Base-by-base conservation (phyloP, 2,329 filamentous ascomycete species). In the Beauveria sp. region DNA sequence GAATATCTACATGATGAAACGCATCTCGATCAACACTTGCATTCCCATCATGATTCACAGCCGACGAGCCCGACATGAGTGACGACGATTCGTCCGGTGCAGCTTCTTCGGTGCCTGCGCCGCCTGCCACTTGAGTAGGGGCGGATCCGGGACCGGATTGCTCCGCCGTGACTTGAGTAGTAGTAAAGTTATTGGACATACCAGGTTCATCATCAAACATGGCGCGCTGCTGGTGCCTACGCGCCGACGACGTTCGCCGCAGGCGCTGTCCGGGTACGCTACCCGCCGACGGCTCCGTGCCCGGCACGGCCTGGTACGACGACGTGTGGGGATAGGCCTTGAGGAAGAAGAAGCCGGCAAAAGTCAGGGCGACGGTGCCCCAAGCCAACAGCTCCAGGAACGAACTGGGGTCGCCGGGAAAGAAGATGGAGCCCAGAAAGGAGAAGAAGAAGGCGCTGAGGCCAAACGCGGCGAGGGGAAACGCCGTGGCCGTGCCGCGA, bases 401-500 rank as follows among this genome's bases (percentile, higher is more conserved):
- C 45, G 84, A 83, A 61, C 88, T 88, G 1, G 92, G 95, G 69
- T 96, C 86, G 45, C 91, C 91, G 2, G 91, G 90, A 70, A 96
- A 93, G 46, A 91, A 78, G 52, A 96, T 71, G 20, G 86, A 85
- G 24, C 91, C 90, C 40, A 96, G 76, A 2, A 88, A 81, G 0
- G 95, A 93, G 77, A 97, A 99, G 79, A 98, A 96, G 76, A 99
- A 95, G 60, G 95, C 95, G 72, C 93, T 97, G 62, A 99, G 77
- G 3, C 95, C 95, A 71, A 98, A 98, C 3, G 91, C 93, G 62
- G 95, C 91, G 61, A 98, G 76, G 6, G 95, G 93, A 68, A 98
- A 95, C 1, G 93, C 93, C 6, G 95, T 98, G 6, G 95, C 95
- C 3, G 93, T 96, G 61, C 95, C 95, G 65, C 95, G 86, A 72